Evolutionary conservation across 352 stramenopile genomes (phyloP), one percentile per base, ranked within the genome.

Genomic region (Globisporangium cylindrosporum): DNA sequence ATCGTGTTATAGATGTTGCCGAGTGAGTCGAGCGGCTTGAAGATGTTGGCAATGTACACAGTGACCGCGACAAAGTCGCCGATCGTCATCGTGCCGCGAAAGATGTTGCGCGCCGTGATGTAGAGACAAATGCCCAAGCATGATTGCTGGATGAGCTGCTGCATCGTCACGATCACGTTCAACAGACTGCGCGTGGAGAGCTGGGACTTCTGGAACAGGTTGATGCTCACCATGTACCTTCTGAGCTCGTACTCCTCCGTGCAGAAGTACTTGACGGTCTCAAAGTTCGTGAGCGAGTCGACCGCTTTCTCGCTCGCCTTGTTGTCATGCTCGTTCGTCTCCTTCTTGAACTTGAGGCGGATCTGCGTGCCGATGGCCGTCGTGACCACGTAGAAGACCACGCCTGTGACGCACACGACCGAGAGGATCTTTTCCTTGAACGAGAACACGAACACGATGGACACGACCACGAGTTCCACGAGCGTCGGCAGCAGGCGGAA

Each of bases 231-330:
- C 80, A 92, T 89, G 71, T 93, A 92, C 24, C 80, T 75, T 38
- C 82, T 63, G 9, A 90, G 80, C 68, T 99, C 96, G 67, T 97
- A 98, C 32, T 93, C 79, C 75, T 98, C 96, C 1, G 89, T 95
- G 41, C 92, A 97, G 67, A 98, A 98, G 68, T 98, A 98, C 74
- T 99, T 99, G 66, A 99, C 95, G 0, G 94, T 98, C 76, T 99
- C 96, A 70, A 98, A 99, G 68, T 99, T 99, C 18, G 98, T 88
- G n/a, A 99, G 79, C n/a, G 84, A 97, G 73, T 99, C 97, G 2
- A 97, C 98, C 1, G 92, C 86, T 58, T 96, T 97, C 67, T 99
- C 96, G 69, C 98, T 97, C 53, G 89, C 97, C 62, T 98, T 88
- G 80, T 99, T 99, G 73, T 99, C 96, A 74, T 98, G 88, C 49